Percentiles rank a stretch among this genome's conserved stretches.
phyloP scores from a whole-genome alignment of 805 yeast genomes.

The Ogataea chonburiensis region DNA sequence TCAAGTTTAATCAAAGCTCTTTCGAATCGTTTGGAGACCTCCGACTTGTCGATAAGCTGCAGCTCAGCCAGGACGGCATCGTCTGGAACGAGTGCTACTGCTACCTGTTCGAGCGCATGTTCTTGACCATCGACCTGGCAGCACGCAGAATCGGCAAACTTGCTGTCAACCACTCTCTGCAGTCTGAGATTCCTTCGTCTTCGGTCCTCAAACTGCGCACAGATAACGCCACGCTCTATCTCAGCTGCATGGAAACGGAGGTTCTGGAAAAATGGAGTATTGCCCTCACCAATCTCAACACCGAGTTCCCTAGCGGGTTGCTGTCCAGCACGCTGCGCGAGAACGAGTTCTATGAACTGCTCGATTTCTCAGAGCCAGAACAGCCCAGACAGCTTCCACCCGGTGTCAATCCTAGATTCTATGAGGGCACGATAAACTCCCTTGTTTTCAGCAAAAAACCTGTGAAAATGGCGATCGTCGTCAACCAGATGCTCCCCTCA shows the following conservation, averaged over 20 bases:
- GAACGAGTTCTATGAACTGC: constrained; percentile 23
- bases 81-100: constrained; percentile 24
- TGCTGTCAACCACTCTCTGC: constrained; percentile 16
- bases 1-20: constrained; percentile 16
- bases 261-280: constrained; percentile 33
- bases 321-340: constrained; percentile 29
- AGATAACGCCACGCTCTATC: neutral
- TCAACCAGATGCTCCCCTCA: constrained; percentile 29
- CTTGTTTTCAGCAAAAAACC: constrained; percentile 29
- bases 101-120: constrained; percentile 29
- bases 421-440: constrained; percentile 30
- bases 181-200: constrained; percentile 19
- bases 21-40: constrained; percentile 31
- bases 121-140: constrained; percentile 21
- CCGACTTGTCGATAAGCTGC: constrained; percentile 31
- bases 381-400: constrained; percentile 14
- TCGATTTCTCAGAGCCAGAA: constrained; percentile 7
- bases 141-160: constrained; percentile 10
- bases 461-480: constrained; percentile 25
- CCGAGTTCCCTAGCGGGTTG: constrained; percentile 24
- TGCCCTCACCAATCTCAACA: constrained; percentile 26
- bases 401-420: constrained; percentile 32
- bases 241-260: constrained; percentile 17
- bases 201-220: constrained; percentile 15
- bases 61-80: constrained; percentile 10